phyloP scores from a whole-genome alignment of 768 basidiomycete genomes.

The Auriscalpium vulgare region DNA sequence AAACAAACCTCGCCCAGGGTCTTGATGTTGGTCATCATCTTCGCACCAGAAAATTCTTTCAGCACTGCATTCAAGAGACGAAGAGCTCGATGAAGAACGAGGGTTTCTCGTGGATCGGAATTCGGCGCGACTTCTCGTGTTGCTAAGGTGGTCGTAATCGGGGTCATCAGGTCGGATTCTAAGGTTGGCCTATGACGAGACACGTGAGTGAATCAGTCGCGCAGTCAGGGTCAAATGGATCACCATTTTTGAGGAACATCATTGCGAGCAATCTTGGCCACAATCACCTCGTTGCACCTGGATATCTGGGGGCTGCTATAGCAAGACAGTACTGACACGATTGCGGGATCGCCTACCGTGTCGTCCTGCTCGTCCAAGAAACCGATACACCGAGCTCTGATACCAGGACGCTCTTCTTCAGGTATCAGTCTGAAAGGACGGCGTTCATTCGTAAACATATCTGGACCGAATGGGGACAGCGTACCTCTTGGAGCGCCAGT shows the following conservation, averaged over 20 bases:
- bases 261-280: slow-evolving; percentile 67
- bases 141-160: slow-evolving; percentile 47
- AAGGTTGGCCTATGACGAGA: slow-evolving; percentile 46
- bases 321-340: slow-evolving; percentile 3
- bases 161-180: slow-evolving; percentile 41
- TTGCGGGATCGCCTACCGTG: slow-evolving; percentile 38
- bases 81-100: slow-evolving; percentile 53
- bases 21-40: slow-evolving; percentile 61
- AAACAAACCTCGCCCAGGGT: slow-evolving; percentile 52
- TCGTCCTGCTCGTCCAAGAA: slow-evolving; percentile 77
- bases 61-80: slow-evolving; percentile 56
- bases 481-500: slow-evolving; percentile 77
- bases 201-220: neutral
- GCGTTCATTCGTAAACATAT: slow-evolving; percentile 1
- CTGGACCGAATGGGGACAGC: neutral
- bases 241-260: slow-evolving; percentile 76
- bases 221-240: neutral
- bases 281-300: slow-evolving; percentile 65
- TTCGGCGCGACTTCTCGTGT: slow-evolving; percentile 31
- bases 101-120: slow-evolving; percentile 34
- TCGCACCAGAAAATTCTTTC: slow-evolving; percentile 63
- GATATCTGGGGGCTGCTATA: slow-evolving; percentile 47
- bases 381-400: slow-evolving; percentile 53
- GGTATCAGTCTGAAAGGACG: slow-evolving; percentile 46
- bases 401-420: slow-evolving; percentile 57